Conservation (phyloP, 352 stramenopile species). For the Globisporangium recalcitrans region DNA sequence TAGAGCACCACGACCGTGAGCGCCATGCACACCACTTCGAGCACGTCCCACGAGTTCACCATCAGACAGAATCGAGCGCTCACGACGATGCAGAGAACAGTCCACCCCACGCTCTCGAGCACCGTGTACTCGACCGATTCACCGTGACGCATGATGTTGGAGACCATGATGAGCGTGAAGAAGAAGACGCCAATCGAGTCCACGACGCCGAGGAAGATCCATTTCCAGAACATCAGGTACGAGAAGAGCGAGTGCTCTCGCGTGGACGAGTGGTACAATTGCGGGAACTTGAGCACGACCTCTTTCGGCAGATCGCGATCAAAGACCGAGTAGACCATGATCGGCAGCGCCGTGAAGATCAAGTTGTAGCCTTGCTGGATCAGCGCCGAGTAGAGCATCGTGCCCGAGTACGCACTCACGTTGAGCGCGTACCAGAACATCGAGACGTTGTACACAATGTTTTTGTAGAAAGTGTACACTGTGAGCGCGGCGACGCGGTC, state of each 20-base stretch:
- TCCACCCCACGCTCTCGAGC: constrained; percentile 66
- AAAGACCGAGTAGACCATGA: constrained; percentile 80
- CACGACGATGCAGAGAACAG: constrained; percentile 69
- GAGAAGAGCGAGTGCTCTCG: constrained; percentile 61
- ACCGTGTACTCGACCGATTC: constrained; percentile 55
- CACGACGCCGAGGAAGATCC: constrained; percentile 69
- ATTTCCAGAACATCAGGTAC: constrained; percentile 86
- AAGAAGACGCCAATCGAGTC: constrained; percentile 76
- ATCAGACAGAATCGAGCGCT: constrained; percentile 75
- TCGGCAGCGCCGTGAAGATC: constrained; percentile 92
- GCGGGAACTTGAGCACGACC: constrained; percentile 54
- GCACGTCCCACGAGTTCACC: constrained; percentile 75
- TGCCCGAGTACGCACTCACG: constrained; percentile 90
- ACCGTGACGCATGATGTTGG: constrained; percentile 61
- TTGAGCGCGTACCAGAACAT: constrained; percentile 88
- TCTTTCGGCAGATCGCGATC: constrained; percentile 75
- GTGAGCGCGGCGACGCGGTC: constrained; percentile 85
- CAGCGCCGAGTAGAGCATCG: constrained; percentile 80
- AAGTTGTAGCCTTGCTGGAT: constrained; percentile 94
- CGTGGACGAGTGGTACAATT: constrained; percentile 56
- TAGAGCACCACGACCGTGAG: constrained; percentile 59
- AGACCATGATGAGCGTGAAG: constrained; percentile 36
- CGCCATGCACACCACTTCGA: constrained; percentile 49
- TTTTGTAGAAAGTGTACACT: constrained; percentile 89
- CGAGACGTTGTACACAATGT: constrained; percentile 88